Base-by-base conservation (phyloP, 352 stramenopile species). In the Globisporangium rhizosaccharum region DNA sequence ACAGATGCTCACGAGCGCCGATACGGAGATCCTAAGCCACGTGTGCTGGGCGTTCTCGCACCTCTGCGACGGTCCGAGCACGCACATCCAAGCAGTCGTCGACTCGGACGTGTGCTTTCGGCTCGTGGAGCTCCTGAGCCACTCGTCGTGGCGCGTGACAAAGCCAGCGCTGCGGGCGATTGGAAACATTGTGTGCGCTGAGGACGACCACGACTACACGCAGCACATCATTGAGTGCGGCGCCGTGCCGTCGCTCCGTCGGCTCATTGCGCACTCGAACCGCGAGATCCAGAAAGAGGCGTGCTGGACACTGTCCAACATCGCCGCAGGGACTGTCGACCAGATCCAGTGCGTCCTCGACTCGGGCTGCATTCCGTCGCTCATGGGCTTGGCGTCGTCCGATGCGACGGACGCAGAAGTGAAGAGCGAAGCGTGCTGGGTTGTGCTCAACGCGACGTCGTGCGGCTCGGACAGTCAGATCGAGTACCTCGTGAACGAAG, bases 241-340 rank as follows among this genome's bases (percentile, higher is more conserved):
- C 51, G 96, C 96, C 0, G 94, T 99, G 37, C 94, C 93, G 25
- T 96, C 87, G 42, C 72, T 99, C 57, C 80, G 85, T 51, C 76
- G 93, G 65, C 75, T 99, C 37, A 97, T 99, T 46, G 92, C 81
- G 41, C 95, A 99, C 72, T 92, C 73, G 59, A 98, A 99, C 73
- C 87, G 94, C 14, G 96, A 99, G 72, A 99, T 99, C 62, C 95
- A 99, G 76, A 99, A 99, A 67, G 96, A 99, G 71, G 95, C 96
- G 18, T 94, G 85, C 60, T 94, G 84, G 84, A 99, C 96, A 14
- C 66, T 99, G 28, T 98, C 88, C 5, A 99, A 99, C 73, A 99
- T 99, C 68, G 95, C 97, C 7, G 97, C 97, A 0, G 97, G 97
- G 15, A 99, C 96, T 0, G 90, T 97, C 10, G 92, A 98, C 55